Evolutionary conservation across 352 stramenopile species (phyloP), one percentile per base, ranked within the genome.

Genomic region (Thraustochytrium striatum): DNA sequence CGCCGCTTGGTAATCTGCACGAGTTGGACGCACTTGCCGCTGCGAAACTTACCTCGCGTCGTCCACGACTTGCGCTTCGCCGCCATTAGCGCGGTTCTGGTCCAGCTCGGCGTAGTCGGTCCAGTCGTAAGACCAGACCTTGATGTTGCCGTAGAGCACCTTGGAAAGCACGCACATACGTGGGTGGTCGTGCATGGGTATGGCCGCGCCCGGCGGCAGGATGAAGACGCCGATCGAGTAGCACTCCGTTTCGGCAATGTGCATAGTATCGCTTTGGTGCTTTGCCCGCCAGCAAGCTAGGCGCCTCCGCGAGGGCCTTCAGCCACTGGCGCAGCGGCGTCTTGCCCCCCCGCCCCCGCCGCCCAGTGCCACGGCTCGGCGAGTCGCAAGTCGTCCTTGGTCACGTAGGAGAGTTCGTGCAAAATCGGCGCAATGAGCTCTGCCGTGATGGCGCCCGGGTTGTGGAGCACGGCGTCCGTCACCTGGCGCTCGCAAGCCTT

Each of bases 101-200:
- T 75, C 65, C 0, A 75, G 52, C 21, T 75, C 65, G 50, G 65
- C 30, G 30, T 16, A 25, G 5, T 7, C 16, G 43, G 28, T 25
- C 62, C 57, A 72, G 82, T 85, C 82, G 72, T 81, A 88, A 39
- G 83, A 86, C 41, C 81, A 52, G 1, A 87, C 85, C 41, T 78
- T 39, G 35, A 92, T 68, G 59, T 86, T 82, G 36, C 88, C 88
- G 72, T 89, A 90, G 2, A 92, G 72, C 11, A 92, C 82, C 57
- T 87, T 81, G 57, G 79, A 87, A 5, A 92, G 58, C 2, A 92
- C 88, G 33, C 85, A 86, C 88, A 92, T 92, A 53, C 83, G 83
- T 1, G 88, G 88, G 82, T 92, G 88, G 85, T 92, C 87, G 72
- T 92, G 88, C 8, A 91, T 70, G 0, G 88, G 88, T 57, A 92